Conservation (phyloP, 1,284 basidiomycete species). For the Amylostereum areolatum region DNA sequence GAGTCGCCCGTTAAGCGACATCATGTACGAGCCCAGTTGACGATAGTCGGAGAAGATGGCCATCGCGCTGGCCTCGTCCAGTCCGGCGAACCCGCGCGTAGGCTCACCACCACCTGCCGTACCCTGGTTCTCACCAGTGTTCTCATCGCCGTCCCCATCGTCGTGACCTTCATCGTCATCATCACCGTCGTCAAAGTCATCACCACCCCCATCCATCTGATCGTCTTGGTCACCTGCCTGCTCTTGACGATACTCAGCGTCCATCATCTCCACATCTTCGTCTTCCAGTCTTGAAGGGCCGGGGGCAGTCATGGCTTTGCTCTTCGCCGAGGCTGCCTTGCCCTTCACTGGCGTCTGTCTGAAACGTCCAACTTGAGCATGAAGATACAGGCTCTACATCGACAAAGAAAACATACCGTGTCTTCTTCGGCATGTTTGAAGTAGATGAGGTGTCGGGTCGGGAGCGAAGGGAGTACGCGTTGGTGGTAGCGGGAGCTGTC, state of each 20-base stretch:
- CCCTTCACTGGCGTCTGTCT: constrained; percentile 46
- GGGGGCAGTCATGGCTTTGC: constrained; percentile 48
- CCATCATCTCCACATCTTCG: constrained; percentile 73
- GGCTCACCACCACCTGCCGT: constrained; percentile 27
- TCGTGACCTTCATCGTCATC: constrained; percentile 37
- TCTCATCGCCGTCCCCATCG: constrained; percentile 36
- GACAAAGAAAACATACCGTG: constrained; percentile 37
- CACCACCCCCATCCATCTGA: constrained; percentile 27
- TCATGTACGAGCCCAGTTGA: constrained; percentile 87
- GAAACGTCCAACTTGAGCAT: constrained; percentile 2
- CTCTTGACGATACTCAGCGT: constrained; percentile 48
- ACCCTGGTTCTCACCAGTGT: constrained; percentile 36
- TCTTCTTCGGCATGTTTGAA: constrained; percentile 67
- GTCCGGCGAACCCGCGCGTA: constrained; percentile 43
- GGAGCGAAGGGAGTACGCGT: constrained; percentile 62
- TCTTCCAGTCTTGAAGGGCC: constrained; percentile 57
- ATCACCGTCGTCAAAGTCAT: constrained; percentile 30
- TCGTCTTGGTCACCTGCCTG: constrained; percentile 51
- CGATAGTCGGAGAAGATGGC: constrained; percentile 82
- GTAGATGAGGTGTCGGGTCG: constrained; percentile 37
- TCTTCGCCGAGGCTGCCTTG: constrained; percentile 53
- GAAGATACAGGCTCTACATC: constrained; percentile 5
- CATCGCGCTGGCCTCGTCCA: constrained; percentile 73
- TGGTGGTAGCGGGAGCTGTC: constrained; percentile 24
- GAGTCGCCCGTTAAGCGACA: constrained; percentile 78